Evolutionary conservation across 441 rosid species (phyloP), one percentile per base, ranked within the genome.

Genomic region (Mallotus japonicus): DNA sequence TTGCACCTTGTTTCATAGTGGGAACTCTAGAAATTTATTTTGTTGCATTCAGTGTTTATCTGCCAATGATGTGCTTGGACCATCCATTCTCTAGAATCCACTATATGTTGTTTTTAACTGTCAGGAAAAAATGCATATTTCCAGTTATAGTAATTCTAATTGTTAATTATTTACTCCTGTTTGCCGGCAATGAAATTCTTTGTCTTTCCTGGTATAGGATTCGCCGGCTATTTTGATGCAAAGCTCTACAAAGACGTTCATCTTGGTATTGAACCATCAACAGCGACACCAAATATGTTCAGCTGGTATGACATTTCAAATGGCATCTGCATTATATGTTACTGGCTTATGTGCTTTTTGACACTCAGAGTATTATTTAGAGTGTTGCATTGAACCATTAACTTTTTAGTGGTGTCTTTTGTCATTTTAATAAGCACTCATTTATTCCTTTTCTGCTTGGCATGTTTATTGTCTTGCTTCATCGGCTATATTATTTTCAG

Each of bases 161-260:
- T 63, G 6, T n/a, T 5, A 63, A 63, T 42, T 54, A 9, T 40
- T 53, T 57, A 19, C 16, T n/a, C 8, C 7, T 70, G 55, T 16
- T 22, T 44, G 10, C 10, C n/a, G 4, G 24, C 3, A 6, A 47
- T 28, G 15, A 22, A 22, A 19, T 11, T 42, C 12, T 44, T 32
- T 37, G 32, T 14, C n/a, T 70, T 66, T 42, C 17, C 20, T 24
- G 15, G 16, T 51, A 53, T 51, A 95, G 99, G 98, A 75, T 93
- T 96, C 77, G 98, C 94, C 83, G 98, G 99, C 70, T 93, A 93
- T 70, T 96, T 96, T 73, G 93, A 96, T 79, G 89, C 99, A 5
- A 84, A 68, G 14, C 92, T 95, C 22, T 93, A 93, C 78, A 87
- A 92, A 83, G 98, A 95, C 80, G 90, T 95, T 20, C 98, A 95